A percentile compares a stretch with the other conserved stretches of the same genome.
These are phyloP conservation scores for Tanacetum coccineum DNA, from an alignment of 129 eudicot species.

Conservation along the genomic window DNA sequence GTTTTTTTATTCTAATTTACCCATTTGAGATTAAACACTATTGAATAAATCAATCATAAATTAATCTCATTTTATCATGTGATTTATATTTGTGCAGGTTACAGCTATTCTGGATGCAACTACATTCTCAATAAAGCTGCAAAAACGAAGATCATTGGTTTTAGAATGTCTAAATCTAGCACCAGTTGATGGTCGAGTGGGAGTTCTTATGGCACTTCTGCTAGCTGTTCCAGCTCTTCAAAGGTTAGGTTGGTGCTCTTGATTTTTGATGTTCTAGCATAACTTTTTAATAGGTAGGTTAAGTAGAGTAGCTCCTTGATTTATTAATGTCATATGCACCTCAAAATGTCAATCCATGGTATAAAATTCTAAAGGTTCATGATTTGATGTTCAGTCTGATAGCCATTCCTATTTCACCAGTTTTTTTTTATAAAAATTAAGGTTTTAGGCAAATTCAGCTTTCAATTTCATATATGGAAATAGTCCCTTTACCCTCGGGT, in stretches of 20 bases:
- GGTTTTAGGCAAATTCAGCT: neutral
- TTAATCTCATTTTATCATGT: neutral
- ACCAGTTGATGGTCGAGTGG: constrained; percentile 94
- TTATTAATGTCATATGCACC: neutral
- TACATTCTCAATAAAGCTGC: constrained; percentile 80
- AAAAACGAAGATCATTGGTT: constrained; percentile 64
- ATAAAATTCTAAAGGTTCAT: neutral
- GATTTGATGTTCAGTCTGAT: neutral
- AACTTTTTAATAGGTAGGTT: neutral
- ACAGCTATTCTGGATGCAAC: constrained; percentile 84
- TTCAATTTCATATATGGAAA: neutral
- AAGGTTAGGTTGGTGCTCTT: constrained; percentile 57
- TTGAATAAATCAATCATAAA: too few species aligned
- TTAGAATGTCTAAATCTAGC: constrained; percentile 94
- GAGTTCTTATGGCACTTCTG: constrained; percentile 61
- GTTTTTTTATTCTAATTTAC: too few species aligned
- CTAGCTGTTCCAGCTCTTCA: constrained; percentile 71
- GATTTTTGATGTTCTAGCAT: constrained; percentile 52
- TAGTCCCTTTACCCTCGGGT: too few species aligned
- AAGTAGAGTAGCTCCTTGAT: neutral
- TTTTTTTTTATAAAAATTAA: neutral
- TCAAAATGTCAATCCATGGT: neutral
- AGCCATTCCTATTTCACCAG: neutral
- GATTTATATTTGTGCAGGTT: constrained; percentile 43
- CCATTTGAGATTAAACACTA: neutral